Evolutionary conservation across 129 eudicot genomes (phyloP), one percentile per base, ranked within the genome.

Genomic region (Tagetes erecta): DNA sequence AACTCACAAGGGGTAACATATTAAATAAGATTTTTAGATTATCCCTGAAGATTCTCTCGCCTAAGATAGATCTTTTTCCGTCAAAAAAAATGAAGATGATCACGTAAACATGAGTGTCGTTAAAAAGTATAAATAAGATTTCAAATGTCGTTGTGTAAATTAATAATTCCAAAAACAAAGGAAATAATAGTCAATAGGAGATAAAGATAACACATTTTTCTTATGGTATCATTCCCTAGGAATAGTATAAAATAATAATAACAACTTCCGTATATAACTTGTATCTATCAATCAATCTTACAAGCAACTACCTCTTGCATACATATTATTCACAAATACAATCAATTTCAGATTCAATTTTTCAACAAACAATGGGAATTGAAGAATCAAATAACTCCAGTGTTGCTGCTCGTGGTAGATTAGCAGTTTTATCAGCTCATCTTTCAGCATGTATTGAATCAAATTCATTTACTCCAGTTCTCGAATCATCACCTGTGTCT

Each of bases 401-500:
- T 47, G 74, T 45, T 3, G 76, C 47, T 68, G 97, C 97, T 64
- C 85, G 91, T 49, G 84, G 76, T 6, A 86, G 98, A 7, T 82
- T 92, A 68, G 89, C 95, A 13, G 90, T 92, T 59, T 82, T 92
- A 41, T 72, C 96, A 55, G 91, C 95, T 72, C 95, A 92, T 58
- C 86, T 92, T 34, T 84, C 84, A 2, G 83, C 89, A 44, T 78
- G 81, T 30, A 3, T 59, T 36, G 84, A 81, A 64, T 74, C 88
- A 36, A 82, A 70, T 67, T 76, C 71, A 66, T 71, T 67, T 10
- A 44, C 80, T 1, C 64, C 81, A 0, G 65, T 80, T 70, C 76
- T 87, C 9, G 80, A 86, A 42, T 13, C 84, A 5, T 77, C 83
- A 20, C 78, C 80, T 37, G 82, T 75, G 35, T 90, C 92, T 3